Base-by-base conservation (phyloP, 2,329 filamentous ascomycete species). In the Aureobasidium pullulans region DNA sequence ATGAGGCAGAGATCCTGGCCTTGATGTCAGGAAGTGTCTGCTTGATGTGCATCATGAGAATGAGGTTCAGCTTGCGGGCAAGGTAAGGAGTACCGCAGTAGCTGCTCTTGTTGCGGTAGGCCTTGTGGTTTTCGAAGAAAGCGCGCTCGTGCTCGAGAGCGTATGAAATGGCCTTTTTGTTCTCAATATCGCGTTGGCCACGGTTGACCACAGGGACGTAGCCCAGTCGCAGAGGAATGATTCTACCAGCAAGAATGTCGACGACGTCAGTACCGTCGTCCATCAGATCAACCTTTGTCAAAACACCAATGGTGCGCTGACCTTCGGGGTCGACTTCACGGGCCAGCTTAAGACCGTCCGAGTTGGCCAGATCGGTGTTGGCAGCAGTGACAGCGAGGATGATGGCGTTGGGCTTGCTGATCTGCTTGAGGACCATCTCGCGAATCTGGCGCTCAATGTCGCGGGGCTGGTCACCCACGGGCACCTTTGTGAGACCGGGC, bases 31-130 rank as follows among this genome's bases (percentile, higher is more conserved):
- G 94, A 13, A 99, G 83, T 1, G 94, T 99, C 79, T 99, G 93
- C 78, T 99, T 99, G 80, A 99, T 99, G 79, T 99, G 94, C 94
- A 99, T 99, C 93, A 99, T 97, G 67, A 99, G 83, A 71, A 99
- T 97, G 69, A 99, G 81, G 76, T 99, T 99, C 62, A 99, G 84
- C 77, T 99, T 99, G 66, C 93, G 86, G 4, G 94, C 94, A 62
- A 99, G 81, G 71, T 99, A 99, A 4, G 94, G 94, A 3, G 94
- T 99, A 73, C 94, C 94, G 75, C 94, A 99, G 81, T 99, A 99
- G 6, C 92, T 89, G 71, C 90, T 92, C 85, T 99, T 99, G 78
- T 97, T 99, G 62, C 92, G 84, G 76, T 99, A 99, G 36, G 94
- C 93, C 78, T 95, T 96, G 83, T 99, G 94, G 75, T 93, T 93